Percentiles rank a stretch among this genome's conserved stretches.
Conservation (phyloP, 1,139 yeast genomes). For the Hansenula lynferdii region DNA sequence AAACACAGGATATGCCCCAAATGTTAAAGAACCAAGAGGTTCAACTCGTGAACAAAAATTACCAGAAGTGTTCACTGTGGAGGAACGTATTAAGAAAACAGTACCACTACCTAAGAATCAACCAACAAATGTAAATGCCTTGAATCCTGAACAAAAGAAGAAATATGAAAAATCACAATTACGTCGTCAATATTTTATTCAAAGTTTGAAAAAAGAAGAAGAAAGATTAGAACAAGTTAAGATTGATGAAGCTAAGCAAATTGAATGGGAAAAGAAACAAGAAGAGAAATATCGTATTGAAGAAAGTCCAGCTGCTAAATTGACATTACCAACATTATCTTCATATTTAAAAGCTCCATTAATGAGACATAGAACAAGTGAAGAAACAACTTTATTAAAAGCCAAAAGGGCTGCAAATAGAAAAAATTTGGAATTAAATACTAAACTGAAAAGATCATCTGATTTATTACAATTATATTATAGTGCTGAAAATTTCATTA, state of each 20-base stretch:
- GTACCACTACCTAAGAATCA: slow-evolving; percentile 34
- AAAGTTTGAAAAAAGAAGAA: slow-evolving; percentile 62
- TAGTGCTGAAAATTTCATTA: slow-evolving; percentile 49
- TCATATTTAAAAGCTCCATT: slow-evolving; percentile 62
- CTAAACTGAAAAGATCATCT: slow-evolving; percentile 44
- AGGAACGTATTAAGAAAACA: slow-evolving; percentile 48
- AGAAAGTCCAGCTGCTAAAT: slow-evolving; percentile 47
- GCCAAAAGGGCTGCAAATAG: slow-evolving; percentile 53
- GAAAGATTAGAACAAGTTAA: slow-evolving; percentile 37
- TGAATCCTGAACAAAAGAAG: slow-evolving; percentile 48
- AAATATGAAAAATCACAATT: slow-evolving; percentile 55
- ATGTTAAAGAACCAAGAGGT: slow-evolving; percentile 66
- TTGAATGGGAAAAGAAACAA: slow-evolving; percentile 28
- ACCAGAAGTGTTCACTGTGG: slow-evolving; percentile 53
- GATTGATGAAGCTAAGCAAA: slow-evolving; percentile 26
- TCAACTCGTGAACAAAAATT: slow-evolving; percentile 52
- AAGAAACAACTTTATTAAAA: slow-evolving; percentile 47
- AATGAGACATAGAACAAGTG: slow-evolving; percentile 66
- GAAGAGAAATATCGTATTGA: slow-evolving; percentile 25
- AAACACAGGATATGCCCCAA: slow-evolving; percentile 70
- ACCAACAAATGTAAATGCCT: slow-evolving; percentile 27
- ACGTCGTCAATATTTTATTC: slow-evolving; percentile 67
- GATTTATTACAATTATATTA: slow-evolving; percentile 68
- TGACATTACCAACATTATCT: slow-evolving; percentile 80
- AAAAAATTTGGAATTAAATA: slow-evolving; percentile 36